Base-by-base conservation (phyloP, 345 rosid genomes). In the Gynandropsis gynandra region DNA sequence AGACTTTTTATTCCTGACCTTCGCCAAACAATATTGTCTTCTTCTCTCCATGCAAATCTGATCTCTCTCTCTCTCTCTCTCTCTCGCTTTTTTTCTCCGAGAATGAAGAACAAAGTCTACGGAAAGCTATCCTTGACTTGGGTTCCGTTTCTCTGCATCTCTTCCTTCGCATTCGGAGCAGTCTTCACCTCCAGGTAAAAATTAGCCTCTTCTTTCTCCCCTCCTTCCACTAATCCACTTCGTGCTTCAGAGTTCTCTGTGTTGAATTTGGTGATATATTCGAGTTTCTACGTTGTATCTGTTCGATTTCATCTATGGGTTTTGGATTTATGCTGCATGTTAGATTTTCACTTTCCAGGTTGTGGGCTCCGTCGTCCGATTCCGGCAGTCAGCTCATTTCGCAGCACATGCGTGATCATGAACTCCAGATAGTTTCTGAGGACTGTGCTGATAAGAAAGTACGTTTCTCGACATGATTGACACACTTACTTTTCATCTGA, bases 101-200 rank as follows among this genome's bases (percentile, higher is more conserved):
- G 14, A 48, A 87, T 92, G 97, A 92, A 81, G 74, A 58, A 43
- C 24, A 95, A 93, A 36, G 61, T 59, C 49, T 41, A 72, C 24
- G 54, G 24, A 53, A 81, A 59, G 57, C 44, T 82, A 42, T 72
- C 89, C 24, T 10, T 65, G 10, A 76, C 67, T 70, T 87, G 90
- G 98, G 56, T 87, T 66, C 85, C 92, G 0, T 40, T 85, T 58
- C 37, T 92, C 62, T 87, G 95, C 65, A 50, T 70, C 17, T 75
- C 64, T 19, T 87, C 78, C 62, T 92, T 92, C 62, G 64, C 71
- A 56, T 80, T 87, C 50, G 98, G 98, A 51, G 59, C 81, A 54
- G 61, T 85, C 72, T 66, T 82, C 83, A 74, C 83, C 51, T 70
- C 71, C 76, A 75, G 87, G 97, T 92, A n/a, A 16, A 1, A 11